Evolutionary conservation across 768 basidiomycete species (phyloP), one percentile per base, ranked within the genome.

Genomic region (Tulasnella sp.): DNA sequence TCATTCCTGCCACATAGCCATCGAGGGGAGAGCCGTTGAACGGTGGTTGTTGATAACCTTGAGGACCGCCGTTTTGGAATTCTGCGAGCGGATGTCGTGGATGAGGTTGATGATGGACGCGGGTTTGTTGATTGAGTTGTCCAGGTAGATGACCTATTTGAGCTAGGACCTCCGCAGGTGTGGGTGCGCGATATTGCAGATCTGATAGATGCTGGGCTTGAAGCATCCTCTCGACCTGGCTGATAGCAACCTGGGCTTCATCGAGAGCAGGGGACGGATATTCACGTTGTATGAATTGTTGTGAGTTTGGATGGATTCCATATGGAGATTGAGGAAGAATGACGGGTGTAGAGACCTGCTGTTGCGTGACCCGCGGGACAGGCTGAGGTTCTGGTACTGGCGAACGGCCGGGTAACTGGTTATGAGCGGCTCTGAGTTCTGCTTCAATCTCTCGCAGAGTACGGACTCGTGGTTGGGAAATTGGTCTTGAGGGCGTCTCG

Each of bases 401-500:
- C 27, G 25, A 6, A 31, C 19, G 21, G 45, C 45, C 45, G 32
- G n/a, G 23, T 46, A 27, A 21, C 45, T n/a, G 23, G 45, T 31
- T 31, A 46, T 46, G 2, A 31, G 45, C 32, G 45, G 32, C 7
- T 45, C 54, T 45, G n/a, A 57, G 86, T 68, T 91, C 88, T 2
- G 81, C 78, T 64, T 91, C 88, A 58, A 91, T 82, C 62, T 91
- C 88, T 62, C 86, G 81, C 25, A 90, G 66, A 0, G 86, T 88
- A 17, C 80, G 79, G 8, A 75, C 73, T 34, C 74, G 74, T 4
- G 64, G n/a, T 32, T 57, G 46, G 32, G 60, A 31, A 23, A 43
- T 25, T 27, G 23, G 29, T 4, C 42, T 36, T 8, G 48, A 25
- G 2, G 51, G 32, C n/a, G 51, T 32, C n/a, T 49, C 54, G 12